A percentile compares a stretch with the other conserved stretches of the same genome.
phyloP scores from a whole-genome alignment of 2,329 filamentous ascomycete species.

The Alternaria sp. region DNA sequence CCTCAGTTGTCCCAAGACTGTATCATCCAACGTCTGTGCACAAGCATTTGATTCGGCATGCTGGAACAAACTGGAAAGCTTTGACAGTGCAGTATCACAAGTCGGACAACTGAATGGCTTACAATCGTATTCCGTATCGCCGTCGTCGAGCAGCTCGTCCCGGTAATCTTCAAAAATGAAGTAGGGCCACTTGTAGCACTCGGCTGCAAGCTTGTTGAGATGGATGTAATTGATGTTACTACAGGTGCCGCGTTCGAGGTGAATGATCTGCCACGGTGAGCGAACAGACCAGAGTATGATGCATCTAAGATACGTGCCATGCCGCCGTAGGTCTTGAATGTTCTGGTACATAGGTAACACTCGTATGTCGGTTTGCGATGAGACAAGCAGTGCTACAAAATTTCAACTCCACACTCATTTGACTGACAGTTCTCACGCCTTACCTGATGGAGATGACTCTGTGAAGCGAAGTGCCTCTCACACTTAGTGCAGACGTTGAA shows the following conservation, averaged over 20 bases:
- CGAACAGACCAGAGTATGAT: no score
- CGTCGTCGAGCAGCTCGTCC: not conserved
- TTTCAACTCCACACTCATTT: not conserved
- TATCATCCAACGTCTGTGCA: not conserved
- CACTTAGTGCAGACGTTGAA: not conserved
- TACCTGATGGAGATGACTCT: not conserved
- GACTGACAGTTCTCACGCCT: not conserved
- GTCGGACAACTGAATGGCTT: constrained; percentile 4
- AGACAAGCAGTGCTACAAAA: not conserved
- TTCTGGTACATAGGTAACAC: not conserved
- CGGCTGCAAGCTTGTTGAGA: not conserved
- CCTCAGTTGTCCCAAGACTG: not conserved
- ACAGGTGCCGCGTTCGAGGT: constrained; percentile 3
- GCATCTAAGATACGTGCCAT: not conserved
- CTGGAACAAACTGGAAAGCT: constrained; percentile 18
- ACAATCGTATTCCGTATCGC: not conserved
- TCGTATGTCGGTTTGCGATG: not conserved
- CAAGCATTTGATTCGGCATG: constrained; percentile 16
- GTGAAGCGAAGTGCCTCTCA: constrained; percentile 1
- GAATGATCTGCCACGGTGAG: constrained; percentile 5
- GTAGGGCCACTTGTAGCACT: not conserved
- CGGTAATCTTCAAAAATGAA: not conserved
- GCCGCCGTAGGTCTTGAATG: constrained; percentile 5
- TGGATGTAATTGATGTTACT: not conserved
- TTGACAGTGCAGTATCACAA: not conserved